A percentile compares a stretch with the other conserved stretches of the same genome.
These are phyloP conservation scores for Exsudoporus frostii DNA, from an alignment of 768 basidiomycete species.

Conservation along the genomic window DNA sequence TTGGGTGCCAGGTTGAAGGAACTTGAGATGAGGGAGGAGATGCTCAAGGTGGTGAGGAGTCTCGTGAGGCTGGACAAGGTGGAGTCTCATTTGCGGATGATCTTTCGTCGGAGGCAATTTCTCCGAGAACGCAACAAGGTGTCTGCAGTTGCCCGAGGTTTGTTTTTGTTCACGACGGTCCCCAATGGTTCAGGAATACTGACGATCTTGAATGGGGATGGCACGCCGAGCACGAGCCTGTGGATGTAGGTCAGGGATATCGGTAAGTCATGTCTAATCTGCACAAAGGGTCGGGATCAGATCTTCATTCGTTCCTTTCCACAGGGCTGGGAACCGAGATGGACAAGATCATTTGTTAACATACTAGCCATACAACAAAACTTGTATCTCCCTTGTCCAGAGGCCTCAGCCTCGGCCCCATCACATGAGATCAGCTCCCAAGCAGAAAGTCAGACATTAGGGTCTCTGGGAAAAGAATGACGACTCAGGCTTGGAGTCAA, in stretches of 20 bases:
- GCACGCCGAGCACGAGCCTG: neutral
- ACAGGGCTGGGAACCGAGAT: neutral
- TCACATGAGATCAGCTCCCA: too few relatives aligned
- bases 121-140: constrained; percentile 49
- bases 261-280: neutral
- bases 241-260: neutral
- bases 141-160: neutral
- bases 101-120: constrained; percentile 72
- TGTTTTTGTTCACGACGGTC: neutral
- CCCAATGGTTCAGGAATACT: constrained; percentile 56
- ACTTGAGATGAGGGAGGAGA: constrained; percentile 70
- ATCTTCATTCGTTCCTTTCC: neutral
- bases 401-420: too few relatives aligned
- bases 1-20: too few relatives aligned
- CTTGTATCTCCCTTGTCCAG: too few relatives aligned
- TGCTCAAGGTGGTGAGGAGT: constrained; percentile 76
- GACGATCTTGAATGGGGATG: constrained; percentile 44
- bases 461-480: too few relatives aligned
- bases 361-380: too few relatives aligned
- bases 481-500: too few relatives aligned
- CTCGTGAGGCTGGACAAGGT: constrained; percentile 85
- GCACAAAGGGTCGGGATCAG: neutral
- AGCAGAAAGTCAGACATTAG: too few relatives aligned
- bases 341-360: too few relatives aligned
- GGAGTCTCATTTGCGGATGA: constrained; percentile 70